Evolutionary conservation across 176 grass and related monocot genomes (phyloP).

Genomic region (Chloris gayana): DNA sequence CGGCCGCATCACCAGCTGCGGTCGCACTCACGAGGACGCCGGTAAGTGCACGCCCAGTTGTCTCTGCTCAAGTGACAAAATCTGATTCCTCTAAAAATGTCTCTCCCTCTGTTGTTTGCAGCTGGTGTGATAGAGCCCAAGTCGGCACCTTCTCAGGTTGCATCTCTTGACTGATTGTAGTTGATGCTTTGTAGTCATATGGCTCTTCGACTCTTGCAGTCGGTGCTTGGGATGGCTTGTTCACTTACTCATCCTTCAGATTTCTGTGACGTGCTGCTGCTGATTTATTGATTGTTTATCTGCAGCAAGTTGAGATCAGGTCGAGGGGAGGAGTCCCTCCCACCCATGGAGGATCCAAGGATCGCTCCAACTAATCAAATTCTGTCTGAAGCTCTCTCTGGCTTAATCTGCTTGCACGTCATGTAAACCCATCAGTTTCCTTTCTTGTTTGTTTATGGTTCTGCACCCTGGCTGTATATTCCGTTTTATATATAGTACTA

Average conservation of each 20-base stretch:
- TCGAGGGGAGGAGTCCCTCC: not conserved
- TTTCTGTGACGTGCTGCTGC: not conserved
- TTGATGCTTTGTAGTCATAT: not conserved
- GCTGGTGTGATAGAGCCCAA: constrained; percentile 17
- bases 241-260: not conserved
- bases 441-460: not conserved
- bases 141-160: constrained; percentile 6
- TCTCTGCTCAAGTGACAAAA: not conserved
- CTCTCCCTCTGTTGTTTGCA: not conserved
- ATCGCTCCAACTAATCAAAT: not conserved
- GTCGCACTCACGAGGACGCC: constrained; percentile 33
- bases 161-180: not conserved
- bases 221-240: too few species aligned
- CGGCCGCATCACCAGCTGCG: constrained; percentile 46
- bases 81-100: not conserved
- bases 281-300: not conserved
- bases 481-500: not conserved
- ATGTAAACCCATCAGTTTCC: not conserved
- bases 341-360: not conserved
- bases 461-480: not conserved
- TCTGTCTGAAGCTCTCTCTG: not conserved
- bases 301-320: not conserved
- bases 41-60: not conserved
- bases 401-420: not conserved
- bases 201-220: not conserved